A percentile compares a stretch with the other conserved stretches of the same genome.
Conservation (phyloP, 805 yeast species). For the Candida nonsorbophila region DNA sequence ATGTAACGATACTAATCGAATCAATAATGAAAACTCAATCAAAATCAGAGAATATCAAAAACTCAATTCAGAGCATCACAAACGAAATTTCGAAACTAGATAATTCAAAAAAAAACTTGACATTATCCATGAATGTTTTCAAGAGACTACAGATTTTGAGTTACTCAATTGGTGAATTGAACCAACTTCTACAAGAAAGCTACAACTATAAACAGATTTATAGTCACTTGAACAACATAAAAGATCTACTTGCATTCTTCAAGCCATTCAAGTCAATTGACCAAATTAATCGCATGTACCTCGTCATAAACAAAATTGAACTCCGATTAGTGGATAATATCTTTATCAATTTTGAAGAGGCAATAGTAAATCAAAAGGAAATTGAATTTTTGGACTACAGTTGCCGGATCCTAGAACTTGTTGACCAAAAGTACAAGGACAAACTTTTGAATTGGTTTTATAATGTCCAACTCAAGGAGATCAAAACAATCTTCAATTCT, state of each 20-base stretch:
- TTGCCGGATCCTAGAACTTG: constrained; percentile 65
- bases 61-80: constrained; percentile 64
- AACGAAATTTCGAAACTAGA: constrained; percentile 74
- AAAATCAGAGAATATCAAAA: constrained; percentile 52
- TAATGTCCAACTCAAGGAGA: constrained; percentile 63
- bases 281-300: constrained; percentile 65
- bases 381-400: constrained; percentile 48
- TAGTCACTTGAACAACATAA: constrained; percentile 61
- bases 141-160: constrained; percentile 79
- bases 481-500: constrained; percentile 66
- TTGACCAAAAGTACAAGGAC: constrained; percentile 50
- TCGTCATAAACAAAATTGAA: constrained; percentile 55
- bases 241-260: constrained; percentile 68
- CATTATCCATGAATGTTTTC: constrained; percentile 77
- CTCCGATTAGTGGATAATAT: constrained; percentile 61
- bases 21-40: constrained; percentile 44
- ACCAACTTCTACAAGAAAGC: constrained; percentile 44
- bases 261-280: constrained; percentile 78
- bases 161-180: constrained; percentile 54
- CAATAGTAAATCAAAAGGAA: constrained; percentile 21
- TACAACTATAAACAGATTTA: constrained; percentile 53
- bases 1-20: constrained; percentile 35
- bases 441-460: constrained; percentile 72
- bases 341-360: constrained; percentile 62
- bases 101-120: constrained; percentile 76